Evolutionary conservation across 2,329 filamentous ascomycete species (phyloP), one percentile per base, ranked within the genome.

Genomic region (Botryosphaeria dothidea): DNA sequence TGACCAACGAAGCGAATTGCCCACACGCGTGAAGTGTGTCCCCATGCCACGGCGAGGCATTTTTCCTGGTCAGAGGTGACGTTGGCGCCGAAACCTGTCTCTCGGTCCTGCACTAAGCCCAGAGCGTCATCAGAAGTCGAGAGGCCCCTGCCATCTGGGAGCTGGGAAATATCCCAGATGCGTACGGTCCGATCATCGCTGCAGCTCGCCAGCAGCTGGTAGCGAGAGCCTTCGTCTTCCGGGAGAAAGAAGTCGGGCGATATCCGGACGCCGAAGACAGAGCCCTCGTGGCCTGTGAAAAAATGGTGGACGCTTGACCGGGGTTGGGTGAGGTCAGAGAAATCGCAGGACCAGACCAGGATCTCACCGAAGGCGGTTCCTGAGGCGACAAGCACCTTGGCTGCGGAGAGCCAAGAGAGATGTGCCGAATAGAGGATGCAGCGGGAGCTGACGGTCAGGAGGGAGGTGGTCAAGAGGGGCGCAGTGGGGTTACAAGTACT

Each of bases 301-400:
- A 84, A 81, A 68, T 84, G 82, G 69, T 87, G 85, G 15, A 84
- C 80, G 4, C 75, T 78, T 15, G 79, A 75, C 17, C 36, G 38
- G 3, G 70, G 46, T 6, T 60, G 66, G 11, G 54, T 58, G 36
- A 65, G 52, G 31, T 65, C 29, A 2, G 69, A 67, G n/a, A 84
- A 70, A 52, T 80, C 78, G 70, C 87, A 93, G 68, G 89, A 91
- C 95, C 95, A 98, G 17, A 96, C 86, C 41, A 97, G 83, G 36
- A 99, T 91, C 76, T 98, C 93, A 3, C 95, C 95, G 77, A 98
- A 98, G 1, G 94, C 93, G 0, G 95, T 98, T 1, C 95, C 95
- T 3, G 91, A 91, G 6, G 92, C 92, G 58, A 97, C 86, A 21
- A 97, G 83, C 51, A 96, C 81, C 60, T 82, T 81, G 49, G 82